Percentiles rank a stretch among this genome's conserved stretches.
Conservation (phyloP, 495 filamentous ascomycete genomes). For the Podospora australis region DNA sequence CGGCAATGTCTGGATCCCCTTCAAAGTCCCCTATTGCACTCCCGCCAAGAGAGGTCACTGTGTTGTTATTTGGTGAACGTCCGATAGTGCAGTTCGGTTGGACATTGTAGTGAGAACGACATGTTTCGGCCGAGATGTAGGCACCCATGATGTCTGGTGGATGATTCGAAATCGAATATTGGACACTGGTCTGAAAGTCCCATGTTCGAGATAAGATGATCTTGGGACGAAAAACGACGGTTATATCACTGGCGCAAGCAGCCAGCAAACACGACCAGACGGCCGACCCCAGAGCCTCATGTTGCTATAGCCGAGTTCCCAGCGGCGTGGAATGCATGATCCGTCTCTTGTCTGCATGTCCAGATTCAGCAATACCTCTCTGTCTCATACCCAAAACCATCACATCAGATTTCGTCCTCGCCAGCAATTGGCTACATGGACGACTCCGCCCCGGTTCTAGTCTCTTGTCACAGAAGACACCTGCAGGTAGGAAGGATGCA, state of each 20-base stretch:
- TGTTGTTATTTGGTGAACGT: neutral
- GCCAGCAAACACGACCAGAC: too few relatives aligned
- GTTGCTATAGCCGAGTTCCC: neutral
- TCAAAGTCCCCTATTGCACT: neutral
- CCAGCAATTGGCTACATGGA: neutral
- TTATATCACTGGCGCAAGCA: too few relatives aligned
- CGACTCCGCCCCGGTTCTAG: neutral
- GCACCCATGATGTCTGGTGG: conserved; percentile 11
- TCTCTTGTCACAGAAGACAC: too few relatives aligned
- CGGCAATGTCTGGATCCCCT: conserved; percentile 19
- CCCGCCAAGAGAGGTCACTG: conserved; percentile 1
- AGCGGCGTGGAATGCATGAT: neutral
- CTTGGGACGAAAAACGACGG: neutral
- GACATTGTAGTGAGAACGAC: conserved; percentile 2
- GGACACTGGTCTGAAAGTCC: neutral
- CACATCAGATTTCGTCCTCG: neutral
- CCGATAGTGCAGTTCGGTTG: conserved; percentile 8
- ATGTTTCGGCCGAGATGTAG: conserved; percentile 8
- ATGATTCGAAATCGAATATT: too few relatives aligned
- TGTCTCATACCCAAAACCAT: neutral
- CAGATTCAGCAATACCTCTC: neutral
- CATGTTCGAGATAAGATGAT: neutral
- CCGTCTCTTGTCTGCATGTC: neutral
- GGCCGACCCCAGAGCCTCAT: neutral
- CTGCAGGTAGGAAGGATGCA: too few relatives aligned